Evolutionary conservation across 164 flowering plant genomes (phyloP).

Genomic region (Liriodendron chinense): DNA sequence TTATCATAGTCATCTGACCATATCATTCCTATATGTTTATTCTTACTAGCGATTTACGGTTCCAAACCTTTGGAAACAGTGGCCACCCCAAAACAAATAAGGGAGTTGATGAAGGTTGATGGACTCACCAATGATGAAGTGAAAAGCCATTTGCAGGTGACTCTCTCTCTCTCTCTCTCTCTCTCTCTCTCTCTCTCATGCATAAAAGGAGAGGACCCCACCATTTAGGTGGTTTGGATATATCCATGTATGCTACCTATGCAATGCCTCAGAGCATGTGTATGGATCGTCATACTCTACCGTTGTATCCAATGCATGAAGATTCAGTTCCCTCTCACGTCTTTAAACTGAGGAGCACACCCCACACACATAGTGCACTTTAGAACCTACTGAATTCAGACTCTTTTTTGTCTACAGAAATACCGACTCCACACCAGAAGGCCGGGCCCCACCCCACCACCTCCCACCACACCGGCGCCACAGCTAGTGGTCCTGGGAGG

Average conservation of each 20-base stretch:
- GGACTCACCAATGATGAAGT: slow-evolving; percentile 99
- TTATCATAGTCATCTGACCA: too few relatives aligned
- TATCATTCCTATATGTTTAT: too few relatives aligned
- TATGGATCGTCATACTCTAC: background rate
- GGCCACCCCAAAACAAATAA: slow-evolving; percentile 97
- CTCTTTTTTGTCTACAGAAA: slow-evolving; percentile 47
- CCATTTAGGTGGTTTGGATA: too few relatives aligned
- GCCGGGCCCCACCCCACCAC: slow-evolving; percentile 82
- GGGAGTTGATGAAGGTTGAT: slow-evolving; percentile 98
- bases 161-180: slow-evolving; percentile 26
- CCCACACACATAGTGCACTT: background rate
- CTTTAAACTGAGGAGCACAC: background rate
- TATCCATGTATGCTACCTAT: too few relatives aligned
- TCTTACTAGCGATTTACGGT: background rate
- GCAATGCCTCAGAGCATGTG: too few relatives aligned
- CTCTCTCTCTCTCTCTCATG: slow-evolving; percentile 11
- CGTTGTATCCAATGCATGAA: background rate
- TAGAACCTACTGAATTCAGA: background rate
- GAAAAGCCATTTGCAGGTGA: slow-evolving; percentile 97
- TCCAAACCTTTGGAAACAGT: slow-evolving; percentile 37
- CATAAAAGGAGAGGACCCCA: background rate
- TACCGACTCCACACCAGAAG: slow-evolving; percentile 95
- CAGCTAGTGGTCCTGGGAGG: slow-evolving; percentile 95
- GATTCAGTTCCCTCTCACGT: background rate
- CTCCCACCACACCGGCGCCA: slow-evolving; percentile 49